Percentiles rank a stretch among this genome's conserved stretches.
phyloP scores from a whole-genome alignment of 441 rosid species.

The Populus hybrid region DNA sequence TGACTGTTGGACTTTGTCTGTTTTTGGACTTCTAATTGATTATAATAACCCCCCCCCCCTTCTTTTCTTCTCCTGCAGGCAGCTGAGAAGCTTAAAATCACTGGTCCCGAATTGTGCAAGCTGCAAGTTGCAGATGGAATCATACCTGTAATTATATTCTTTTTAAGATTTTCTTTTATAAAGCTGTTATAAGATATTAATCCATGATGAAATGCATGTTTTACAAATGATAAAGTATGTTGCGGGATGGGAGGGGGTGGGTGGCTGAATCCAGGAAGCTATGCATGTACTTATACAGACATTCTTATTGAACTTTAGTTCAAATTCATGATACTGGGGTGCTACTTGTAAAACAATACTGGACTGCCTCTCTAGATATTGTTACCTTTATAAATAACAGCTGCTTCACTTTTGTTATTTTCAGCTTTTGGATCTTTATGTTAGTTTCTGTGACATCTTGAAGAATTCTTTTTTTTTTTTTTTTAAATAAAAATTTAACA shows the following conservation, averaged over 20 bases:
- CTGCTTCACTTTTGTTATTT: constrained; percentile 1
- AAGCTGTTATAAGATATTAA: constrained; percentile 4
- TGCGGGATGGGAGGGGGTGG: not conserved
- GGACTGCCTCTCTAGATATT: not conserved
- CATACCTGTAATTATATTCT: constrained; percentile 60
- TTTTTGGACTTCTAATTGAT: constrained; percentile 15
- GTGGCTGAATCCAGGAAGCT: constrained; percentile 1
- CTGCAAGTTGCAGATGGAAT: constrained; percentile 79
- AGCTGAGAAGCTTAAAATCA: constrained; percentile 83
- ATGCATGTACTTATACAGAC: not conserved
- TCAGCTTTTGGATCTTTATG: constrained; percentile 13
- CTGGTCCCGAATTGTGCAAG: constrained; percentile 59
- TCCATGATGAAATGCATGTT: not conserved
- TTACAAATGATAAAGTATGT: not conserved
- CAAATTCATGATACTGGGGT: not conserved
- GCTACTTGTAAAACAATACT: too few species aligned
- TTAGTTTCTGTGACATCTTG: constrained; percentile 20
- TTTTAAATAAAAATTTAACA: constrained; percentile 19
- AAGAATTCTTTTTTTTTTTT: not conserved
- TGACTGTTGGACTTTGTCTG: constrained; percentile 11
- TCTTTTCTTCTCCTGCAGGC: constrained; percentile 45
- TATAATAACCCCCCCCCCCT: not conserved
- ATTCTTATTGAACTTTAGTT: not conserved
- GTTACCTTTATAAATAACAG: constrained; percentile 6
- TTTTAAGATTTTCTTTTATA: not conserved